Conservation (phyloP, 148 eudicot genomes). For the Cornus suecica region DNA sequence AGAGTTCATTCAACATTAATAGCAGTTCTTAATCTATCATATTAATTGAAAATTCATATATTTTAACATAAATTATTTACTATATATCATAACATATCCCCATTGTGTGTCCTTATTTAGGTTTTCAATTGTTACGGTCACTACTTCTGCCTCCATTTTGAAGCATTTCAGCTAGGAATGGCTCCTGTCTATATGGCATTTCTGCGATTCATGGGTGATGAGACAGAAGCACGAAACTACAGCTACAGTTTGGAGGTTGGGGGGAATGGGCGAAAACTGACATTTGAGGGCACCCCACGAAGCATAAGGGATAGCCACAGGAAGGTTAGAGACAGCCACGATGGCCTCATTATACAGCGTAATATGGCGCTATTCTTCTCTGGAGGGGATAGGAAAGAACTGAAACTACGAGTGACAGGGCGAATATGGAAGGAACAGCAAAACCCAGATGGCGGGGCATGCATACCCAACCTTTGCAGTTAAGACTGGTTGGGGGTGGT, state of each 20-base stretch:
- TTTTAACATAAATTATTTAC: too few species aligned
- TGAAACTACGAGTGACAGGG: conserved; percentile 26
- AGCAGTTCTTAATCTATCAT: not conserved
- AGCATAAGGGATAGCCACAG: conserved; percentile 47
- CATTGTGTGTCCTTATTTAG: conserved; percentile 14
- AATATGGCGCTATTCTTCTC: conserved; percentile 27
- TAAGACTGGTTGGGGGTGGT: not conserved
- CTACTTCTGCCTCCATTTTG: conserved; percentile 44
- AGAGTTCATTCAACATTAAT: too few species aligned
- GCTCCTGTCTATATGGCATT: conserved; percentile 57
- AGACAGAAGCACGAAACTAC: conserved; percentile 34
- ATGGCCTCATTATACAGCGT: conserved; percentile 31
- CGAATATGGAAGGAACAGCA: conserved; percentile 27
- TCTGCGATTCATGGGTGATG: conserved; percentile 48
- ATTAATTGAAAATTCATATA: not conserved
- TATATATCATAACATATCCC: not conserved
- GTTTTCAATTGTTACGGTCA: conserved; percentile 49
- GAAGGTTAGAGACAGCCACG: conserved; percentile 45
- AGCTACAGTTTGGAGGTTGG: conserved; percentile 49
- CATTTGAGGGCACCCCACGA: conserved; percentile 47
- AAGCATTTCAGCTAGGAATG: conserved; percentile 44
- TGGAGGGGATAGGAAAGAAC: conserved; percentile 27
- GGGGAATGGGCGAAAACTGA: conserved; percentile 43
- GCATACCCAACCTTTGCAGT: conserved; percentile 23
- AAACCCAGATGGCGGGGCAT: conserved; percentile 18